Evolutionary conservation across 768 basidiomycete genomes (phyloP).

Genomic region (Boletus coccyginus): DNA sequence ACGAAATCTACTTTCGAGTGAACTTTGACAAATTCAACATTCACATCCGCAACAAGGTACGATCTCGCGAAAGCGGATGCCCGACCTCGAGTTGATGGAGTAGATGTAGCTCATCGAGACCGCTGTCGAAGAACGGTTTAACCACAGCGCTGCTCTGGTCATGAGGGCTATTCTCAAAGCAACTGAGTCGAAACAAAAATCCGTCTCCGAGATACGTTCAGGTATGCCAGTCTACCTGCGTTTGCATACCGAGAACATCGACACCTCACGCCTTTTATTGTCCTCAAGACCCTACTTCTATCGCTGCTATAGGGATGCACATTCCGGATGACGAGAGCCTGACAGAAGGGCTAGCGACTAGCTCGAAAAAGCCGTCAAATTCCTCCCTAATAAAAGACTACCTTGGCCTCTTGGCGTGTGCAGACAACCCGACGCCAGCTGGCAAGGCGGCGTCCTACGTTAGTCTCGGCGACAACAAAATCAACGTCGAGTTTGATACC

Average conservation of each 20-base stretch:
- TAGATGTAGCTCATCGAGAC: constrained; percentile 65
- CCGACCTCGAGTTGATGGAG: constrained; percentile 11
- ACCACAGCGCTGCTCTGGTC: constrained; percentile 68
- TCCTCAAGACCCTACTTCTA: constrained; percentile 58
- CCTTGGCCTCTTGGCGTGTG: constrained; percentile 72
- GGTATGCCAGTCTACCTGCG: constrained; percentile 37
- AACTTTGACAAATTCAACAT: constrained; percentile 88
- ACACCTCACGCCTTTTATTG: background rate
- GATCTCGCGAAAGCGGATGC: constrained; percentile 17
- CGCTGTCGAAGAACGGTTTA: constrained; percentile 78
- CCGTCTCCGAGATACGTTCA: constrained; percentile 60
- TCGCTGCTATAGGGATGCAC: constrained; percentile 60
- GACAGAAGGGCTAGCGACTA: constrained; percentile 58
- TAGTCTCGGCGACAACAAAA: constrained; percentile 65
- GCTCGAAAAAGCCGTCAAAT: constrained; percentile 51
- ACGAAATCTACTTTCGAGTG: constrained; percentile 75
- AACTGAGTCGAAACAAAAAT: constrained; percentile 62
- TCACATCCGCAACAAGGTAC: constrained; percentile 81
- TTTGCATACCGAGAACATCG: background rate
- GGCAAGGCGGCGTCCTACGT: constrained; percentile 72
- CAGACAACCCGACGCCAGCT: constrained; percentile 77
- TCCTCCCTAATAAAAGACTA: constrained; percentile 72
- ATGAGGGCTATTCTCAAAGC: constrained; percentile 69
- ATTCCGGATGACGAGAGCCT: constrained; percentile 62
- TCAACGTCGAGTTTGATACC: constrained; percentile 78